Percentiles rank a stretch among this genome's conserved stretches.
Conservation (phyloP, 2,329 filamentous ascomycete genomes). For the Colletotrichum scovillei region DNA sequence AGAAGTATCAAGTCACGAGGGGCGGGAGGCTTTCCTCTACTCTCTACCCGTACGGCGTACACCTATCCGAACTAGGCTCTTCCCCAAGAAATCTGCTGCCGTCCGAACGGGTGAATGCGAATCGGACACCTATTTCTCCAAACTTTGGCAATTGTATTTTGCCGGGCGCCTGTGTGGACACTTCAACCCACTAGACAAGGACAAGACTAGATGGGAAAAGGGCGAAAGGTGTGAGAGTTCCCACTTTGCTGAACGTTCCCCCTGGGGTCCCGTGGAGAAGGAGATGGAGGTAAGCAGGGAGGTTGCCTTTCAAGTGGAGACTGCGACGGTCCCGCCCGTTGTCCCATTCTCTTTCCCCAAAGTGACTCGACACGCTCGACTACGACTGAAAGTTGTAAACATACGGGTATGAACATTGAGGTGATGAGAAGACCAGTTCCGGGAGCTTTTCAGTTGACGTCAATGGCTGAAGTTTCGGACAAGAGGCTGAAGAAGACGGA, state of each 20-base stretch:
- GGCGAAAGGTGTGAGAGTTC: conserved; percentile 14
- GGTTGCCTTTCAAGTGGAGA: conserved; percentile 16
- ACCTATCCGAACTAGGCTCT: not conserved
- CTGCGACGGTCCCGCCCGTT: conserved; percentile 25
- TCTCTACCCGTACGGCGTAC: not conserved
- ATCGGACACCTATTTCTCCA: not conserved
- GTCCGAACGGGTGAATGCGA: conserved; percentile 26
- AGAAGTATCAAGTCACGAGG: conserved; percentile 11
- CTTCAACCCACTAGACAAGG: conserved; percentile 24
- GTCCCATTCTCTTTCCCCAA: not conserved
- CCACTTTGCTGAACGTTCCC: conserved; percentile 18
- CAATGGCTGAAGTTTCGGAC: not conserved
- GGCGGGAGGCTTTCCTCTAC: not conserved
- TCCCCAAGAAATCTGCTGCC: conserved; percentile 15
- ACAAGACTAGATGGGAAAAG: conserved; percentile 21
- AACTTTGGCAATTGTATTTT: conserved; percentile 26
- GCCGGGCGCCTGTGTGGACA: conserved; percentile 27
- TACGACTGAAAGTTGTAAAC: not conserved
- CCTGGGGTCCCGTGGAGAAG: conserved; percentile 31
- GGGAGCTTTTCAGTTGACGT: not conserved
- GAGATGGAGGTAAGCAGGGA: conserved; percentile 23
- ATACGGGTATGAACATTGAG: not conserved
- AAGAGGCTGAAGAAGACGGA: not conserved
- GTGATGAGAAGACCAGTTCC: not conserved
- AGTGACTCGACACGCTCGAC: not conserved